Evolutionary conservation across 129 eudicot species (phyloP).

Genomic region (Flaveria ramosissima): DNA sequence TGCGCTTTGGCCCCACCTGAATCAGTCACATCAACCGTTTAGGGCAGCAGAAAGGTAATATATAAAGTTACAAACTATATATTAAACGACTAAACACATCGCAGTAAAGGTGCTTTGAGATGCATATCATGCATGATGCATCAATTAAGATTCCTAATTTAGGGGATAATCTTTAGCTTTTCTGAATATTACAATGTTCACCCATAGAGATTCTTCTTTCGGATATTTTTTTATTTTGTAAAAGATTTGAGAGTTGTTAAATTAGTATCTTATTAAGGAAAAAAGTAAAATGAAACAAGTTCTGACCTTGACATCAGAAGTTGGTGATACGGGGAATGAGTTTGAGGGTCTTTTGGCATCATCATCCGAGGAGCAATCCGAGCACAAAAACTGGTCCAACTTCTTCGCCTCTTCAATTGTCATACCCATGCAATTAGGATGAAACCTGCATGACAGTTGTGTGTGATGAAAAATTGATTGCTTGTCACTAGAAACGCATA

Average conservation of each 20-base stretch:
- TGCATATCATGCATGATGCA: neutral
- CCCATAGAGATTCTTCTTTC: neutral
- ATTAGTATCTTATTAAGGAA: neutral
- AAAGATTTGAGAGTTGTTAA: neutral
- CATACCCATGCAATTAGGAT: conserved; percentile 93
- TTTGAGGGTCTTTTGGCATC: conserved; percentile 51
- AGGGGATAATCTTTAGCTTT: neutral
- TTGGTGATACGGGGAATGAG: conserved; percentile 52
- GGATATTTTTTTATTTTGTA: neutral
- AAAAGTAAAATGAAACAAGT: neutral
- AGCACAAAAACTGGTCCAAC: conserved; percentile 67
- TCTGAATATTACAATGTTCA: neutral
- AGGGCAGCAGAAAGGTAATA: neutral
- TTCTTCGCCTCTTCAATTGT: conserved; percentile 79
- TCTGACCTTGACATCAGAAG: conserved; percentile 59
- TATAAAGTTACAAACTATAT: neutral
- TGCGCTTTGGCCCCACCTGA: conserved; percentile 75
- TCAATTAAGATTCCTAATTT: neutral
- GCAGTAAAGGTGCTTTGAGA: neutral
- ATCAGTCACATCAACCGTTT: neutral
- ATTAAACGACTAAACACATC: neutral
- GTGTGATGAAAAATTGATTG: conserved; percentile 1
- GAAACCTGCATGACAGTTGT: conserved; percentile 53
- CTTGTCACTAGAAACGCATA: neutral
- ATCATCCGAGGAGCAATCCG: conserved; percentile 67